These are phyloP conservation scores for Neurospora sp. DNA, from an alignment of 2,329 filamentous ascomycete species.

Conservation along the genomic window DNA sequence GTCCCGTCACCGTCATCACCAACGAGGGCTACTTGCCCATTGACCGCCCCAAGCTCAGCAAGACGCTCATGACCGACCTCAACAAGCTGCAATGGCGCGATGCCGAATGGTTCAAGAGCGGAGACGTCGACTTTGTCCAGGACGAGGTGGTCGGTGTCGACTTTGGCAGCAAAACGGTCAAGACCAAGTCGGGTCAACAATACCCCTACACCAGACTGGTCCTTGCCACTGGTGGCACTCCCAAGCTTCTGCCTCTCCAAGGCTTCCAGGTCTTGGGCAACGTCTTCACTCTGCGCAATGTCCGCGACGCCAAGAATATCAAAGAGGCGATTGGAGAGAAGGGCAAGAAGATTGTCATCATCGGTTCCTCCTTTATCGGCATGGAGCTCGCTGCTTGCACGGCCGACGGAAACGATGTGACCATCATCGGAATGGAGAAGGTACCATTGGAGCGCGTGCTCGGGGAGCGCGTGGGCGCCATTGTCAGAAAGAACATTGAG, in stretches of 20 bases:
- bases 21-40: constrained; percentile 80
- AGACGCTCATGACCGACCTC: constrained; percentile 75
- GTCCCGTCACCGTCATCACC: constrained; percentile 72
- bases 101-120: constrained; percentile 64
- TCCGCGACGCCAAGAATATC: constrained; percentile 72
- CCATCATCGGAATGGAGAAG: constrained; percentile 80
- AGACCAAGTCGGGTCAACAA: constrained; percentile 64
- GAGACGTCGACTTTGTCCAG: constrained; percentile 45
- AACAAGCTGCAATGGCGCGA: constrained; percentile 71
- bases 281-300: constrained; percentile 72
- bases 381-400: constrained; percentile 93
- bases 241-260: constrained; percentile 64
- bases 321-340: constrained; percentile 69
- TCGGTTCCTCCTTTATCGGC: constrained; percentile 93
- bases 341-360: constrained; percentile 82
- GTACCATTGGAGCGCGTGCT: constrained; percentile 80
- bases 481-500: constrained; percentile 72
- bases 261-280: constrained; percentile 83
- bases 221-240: constrained; percentile 76
- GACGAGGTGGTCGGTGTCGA: constrained; percentile 66
- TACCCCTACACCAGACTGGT: constrained; percentile 79
- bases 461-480: constrained; percentile 68
- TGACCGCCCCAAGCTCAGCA: constrained; percentile 91
- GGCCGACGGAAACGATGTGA: constrained; percentile 69
- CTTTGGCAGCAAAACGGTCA: constrained; percentile 62